phyloP scores from a whole-genome alignment of 1,284 basidiomycete genomes.

The Taiwanofungus camphoratus region DNA sequence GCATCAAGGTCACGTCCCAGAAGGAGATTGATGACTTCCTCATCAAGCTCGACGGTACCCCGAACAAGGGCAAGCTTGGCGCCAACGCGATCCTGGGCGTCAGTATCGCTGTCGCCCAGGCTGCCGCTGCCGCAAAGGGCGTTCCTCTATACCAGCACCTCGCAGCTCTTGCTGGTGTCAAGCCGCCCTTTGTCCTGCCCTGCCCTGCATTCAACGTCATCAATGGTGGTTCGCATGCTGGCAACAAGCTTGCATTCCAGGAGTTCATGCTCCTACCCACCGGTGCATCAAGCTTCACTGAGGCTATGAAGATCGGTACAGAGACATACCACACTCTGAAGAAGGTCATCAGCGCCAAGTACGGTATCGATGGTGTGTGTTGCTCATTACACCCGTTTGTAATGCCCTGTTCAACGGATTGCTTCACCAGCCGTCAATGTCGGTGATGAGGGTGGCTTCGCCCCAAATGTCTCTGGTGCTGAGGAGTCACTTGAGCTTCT shows the following conservation, averaged over 20 bases:
- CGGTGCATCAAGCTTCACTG: slow-evolving; percentile 86
- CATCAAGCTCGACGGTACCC: slow-evolving; percentile 96
- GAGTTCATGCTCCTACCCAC: slow-evolving; percentile 99
- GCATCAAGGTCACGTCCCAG: slow-evolving; percentile 85
- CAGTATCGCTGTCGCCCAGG: slow-evolving; percentile 93
- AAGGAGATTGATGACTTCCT: slow-evolving; percentile 98
- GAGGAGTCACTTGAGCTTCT: slow-evolving; percentile 98
- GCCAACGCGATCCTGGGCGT: slow-evolving; percentile 99
- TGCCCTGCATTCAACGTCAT: slow-evolving; percentile 97
- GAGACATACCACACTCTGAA: slow-evolving; percentile 99
- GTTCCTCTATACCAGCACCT: slow-evolving; percentile 97
- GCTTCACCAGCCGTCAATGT: slow-evolving; percentile 83
- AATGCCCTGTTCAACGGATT: too few species aligned
- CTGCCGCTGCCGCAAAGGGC: slow-evolving; percentile 90
- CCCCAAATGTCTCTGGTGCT: slow-evolving; percentile 95
- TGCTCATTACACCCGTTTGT: too few species aligned
- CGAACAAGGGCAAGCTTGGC: slow-evolving; percentile 99
- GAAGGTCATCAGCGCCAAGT: slow-evolving; percentile 99
- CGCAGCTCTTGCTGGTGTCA: slow-evolving; percentile 91
- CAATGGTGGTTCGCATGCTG: slow-evolving; percentile 99
- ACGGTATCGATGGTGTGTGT: slow-evolving; percentile 90
- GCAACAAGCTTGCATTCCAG: slow-evolving; percentile 99
- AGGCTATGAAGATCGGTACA: slow-evolving; percentile 97
- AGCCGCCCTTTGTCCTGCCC: slow-evolving; percentile 90
- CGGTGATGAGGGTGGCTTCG: slow-evolving; percentile 99